These are phyloP conservation scores for Halophytophthora polymorphica DNA, from an alignment of 352 stramenopile species.

Conservation along the genomic window DNA sequence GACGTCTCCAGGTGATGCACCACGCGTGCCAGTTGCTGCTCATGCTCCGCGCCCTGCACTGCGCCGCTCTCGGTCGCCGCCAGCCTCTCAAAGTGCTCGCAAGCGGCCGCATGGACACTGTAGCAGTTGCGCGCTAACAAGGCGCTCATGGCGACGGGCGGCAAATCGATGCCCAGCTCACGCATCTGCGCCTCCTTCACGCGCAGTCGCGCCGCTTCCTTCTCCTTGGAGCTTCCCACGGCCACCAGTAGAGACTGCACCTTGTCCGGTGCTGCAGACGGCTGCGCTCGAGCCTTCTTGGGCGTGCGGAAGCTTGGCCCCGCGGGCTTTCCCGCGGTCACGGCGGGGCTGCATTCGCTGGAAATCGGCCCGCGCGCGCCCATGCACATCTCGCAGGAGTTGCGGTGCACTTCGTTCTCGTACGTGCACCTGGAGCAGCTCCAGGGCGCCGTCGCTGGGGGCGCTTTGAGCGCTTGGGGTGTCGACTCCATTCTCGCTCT, in stretches of 20 bases:
- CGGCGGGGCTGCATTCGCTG: background rate
- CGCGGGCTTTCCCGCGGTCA: background rate
- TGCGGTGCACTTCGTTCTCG: conserved; percentile 41
- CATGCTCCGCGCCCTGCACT: conserved; percentile 10
- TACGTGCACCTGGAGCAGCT: conserved; percentile 73
- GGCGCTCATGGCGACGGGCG: conserved; percentile 40
- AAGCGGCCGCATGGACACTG: conserved; percentile 62
- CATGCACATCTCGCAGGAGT: conserved; percentile 61
- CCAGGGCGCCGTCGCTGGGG: conserved; percentile 36
- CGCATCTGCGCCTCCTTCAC: conserved; percentile 76
- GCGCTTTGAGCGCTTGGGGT: conserved; percentile 1
- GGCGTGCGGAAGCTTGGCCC: background rate
- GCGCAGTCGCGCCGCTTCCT: conserved; percentile 51
- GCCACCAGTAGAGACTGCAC: conserved; percentile 40
- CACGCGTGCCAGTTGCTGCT: conserved; percentile 15
- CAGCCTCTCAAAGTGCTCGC: conserved; percentile 70
- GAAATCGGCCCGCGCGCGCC: conserved; percentile 7
- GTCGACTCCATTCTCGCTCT: background rate
- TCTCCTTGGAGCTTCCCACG: conserved; percentile 61
- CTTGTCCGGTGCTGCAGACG: conserved; percentile 4
- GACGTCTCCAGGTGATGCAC: conserved; percentile 28
- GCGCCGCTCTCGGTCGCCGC: conserved; percentile 3
- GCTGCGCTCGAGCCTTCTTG: conserved; percentile 14
- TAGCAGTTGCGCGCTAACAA: conserved; percentile 75
- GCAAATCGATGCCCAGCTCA: conserved; percentile 72